phyloP scores from a whole-genome alignment of 768 basidiomycete genomes.

The Naganishia vishniacii region DNA sequence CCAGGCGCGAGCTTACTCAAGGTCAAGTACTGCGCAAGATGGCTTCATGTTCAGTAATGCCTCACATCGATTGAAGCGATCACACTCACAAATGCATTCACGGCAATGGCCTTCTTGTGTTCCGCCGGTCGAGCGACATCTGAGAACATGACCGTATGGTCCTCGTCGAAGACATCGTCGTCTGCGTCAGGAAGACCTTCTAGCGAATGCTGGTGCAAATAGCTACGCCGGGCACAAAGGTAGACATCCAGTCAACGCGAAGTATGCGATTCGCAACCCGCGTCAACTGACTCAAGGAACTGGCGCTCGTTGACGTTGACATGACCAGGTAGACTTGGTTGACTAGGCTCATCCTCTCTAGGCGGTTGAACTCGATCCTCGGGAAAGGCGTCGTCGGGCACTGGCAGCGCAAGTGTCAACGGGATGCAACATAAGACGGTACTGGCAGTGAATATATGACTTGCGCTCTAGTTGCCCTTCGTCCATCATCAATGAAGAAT shows the following conservation, averaged over 20 bases:
- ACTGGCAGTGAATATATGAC: too few relatives aligned
- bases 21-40: constrained; percentile 12
- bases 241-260: too few relatives aligned
- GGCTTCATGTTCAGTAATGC: too few relatives aligned
- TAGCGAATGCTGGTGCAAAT: background rate
- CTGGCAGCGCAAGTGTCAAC: background rate
- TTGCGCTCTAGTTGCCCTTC: constrained; percentile 12
- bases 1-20: background rate
- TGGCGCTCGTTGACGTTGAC: constrained; percentile 12
- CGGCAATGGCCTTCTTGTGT: constrained; percentile 13
- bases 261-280: too few relatives aligned
- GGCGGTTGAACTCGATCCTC: background rate
- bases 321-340: constrained; percentile 9
- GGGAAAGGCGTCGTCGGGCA: background rate
- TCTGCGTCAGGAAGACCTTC: constrained; percentile 1
- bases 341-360: background rate
- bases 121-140: constrained; percentile 7
- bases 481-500: background rate
- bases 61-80: background rate
- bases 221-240: background rate
- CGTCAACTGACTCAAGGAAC: constrained; percentile 12
- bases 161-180: constrained; percentile 2
- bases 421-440: too few relatives aligned
- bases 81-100: constrained; percentile 17
- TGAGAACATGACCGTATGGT: background rate